These are phyloP conservation scores for Penicillium samsonianum DNA, from an alignment of 495 filamentous ascomycete species.

Conservation along the genomic window DNA sequence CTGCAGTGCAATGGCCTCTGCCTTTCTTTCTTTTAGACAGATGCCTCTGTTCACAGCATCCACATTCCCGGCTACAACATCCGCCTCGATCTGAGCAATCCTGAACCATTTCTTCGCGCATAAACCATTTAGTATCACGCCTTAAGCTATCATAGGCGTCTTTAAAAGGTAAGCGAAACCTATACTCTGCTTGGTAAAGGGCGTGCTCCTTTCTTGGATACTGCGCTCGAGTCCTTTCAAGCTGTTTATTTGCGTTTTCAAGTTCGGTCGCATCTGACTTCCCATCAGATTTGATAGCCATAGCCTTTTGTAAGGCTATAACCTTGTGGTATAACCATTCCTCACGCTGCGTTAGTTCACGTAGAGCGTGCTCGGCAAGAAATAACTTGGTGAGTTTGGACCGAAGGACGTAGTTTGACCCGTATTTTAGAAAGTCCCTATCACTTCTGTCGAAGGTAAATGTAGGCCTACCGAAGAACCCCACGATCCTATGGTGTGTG, in stretches of 20 bases:
- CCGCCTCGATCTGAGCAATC: too few relatives aligned
- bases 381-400: background rate
- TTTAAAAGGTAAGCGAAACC: too few relatives aligned
- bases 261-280: background rate
- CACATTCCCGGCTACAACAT: too few relatives aligned
- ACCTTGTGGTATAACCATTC: background rate
- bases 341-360: constrained; percentile 8
- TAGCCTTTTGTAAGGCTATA: constrained; percentile 12
- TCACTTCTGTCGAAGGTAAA: background rate
- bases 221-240: background rate
- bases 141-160: too few relatives aligned
- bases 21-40: too few relatives aligned
- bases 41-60: too few relatives aligned
- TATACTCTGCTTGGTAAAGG: too few relatives aligned
- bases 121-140: too few relatives aligned
- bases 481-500: background rate
- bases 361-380: constrained; percentile 10
- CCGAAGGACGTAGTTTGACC: background rate
- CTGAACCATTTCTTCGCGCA: too few relatives aligned
- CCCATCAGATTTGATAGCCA: background rate
- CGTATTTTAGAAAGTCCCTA: background rate
- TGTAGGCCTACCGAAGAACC: background rate
- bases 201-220: background rate
- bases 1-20: too few relatives aligned
- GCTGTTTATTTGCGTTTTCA: constrained; percentile 3